These are phyloP conservation scores for Xylariaceae sp. DNA, from an alignment of 2,329 filamentous ascomycete genomes.

Conservation along the genomic window DNA sequence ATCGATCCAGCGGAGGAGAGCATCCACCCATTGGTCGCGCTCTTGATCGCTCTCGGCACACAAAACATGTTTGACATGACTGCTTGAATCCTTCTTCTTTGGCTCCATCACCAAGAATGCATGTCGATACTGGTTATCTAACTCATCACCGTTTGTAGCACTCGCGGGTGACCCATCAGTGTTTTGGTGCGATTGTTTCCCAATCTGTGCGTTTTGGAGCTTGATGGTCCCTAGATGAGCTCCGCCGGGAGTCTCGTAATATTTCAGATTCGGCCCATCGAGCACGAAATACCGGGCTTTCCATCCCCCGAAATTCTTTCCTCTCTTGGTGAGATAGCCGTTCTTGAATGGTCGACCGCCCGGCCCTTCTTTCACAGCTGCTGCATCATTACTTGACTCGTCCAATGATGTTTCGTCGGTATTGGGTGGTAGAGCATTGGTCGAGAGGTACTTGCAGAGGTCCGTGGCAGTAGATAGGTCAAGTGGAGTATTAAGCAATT, in stretches of 20 bases:
- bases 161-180: conserved; percentile 62
- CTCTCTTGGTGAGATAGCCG: conserved; percentile 92
- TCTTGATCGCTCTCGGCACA: conserved; percentile 94
- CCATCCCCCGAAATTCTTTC: conserved; percentile 99
- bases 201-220: conserved; percentile 85
- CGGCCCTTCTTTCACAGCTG: conserved; percentile 47
- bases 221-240: conserved; percentile 92
- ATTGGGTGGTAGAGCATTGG: conserved; percentile 60
- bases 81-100: conserved; percentile 90
- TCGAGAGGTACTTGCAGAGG: conserved; percentile 84
- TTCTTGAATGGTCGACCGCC: conserved; percentile 71
- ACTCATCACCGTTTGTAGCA: conserved; percentile 60
- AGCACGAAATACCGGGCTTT: conserved; percentile 73
- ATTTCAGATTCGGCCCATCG: conserved; percentile 67
- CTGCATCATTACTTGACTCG: conserved; percentile 38
- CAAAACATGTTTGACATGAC: conserved; percentile 86
- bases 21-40: conserved; percentile 90
- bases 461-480: conserved; percentile 74
- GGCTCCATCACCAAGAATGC: conserved; percentile 93
- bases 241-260: conserved; percentile 88
- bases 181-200: conserved; percentile 75
- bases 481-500: conserved; percentile 77
- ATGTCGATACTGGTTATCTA: conserved; percentile 93
- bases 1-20: conserved; percentile 85
- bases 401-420: conserved; percentile 51